A percentile compares a stretch with the other conserved stretches of the same genome.
Evolutionary conservation across 2,329 filamentous ascomycete genomes (phyloP).

Genomic region (Neocucurbitaria cava): DNA sequence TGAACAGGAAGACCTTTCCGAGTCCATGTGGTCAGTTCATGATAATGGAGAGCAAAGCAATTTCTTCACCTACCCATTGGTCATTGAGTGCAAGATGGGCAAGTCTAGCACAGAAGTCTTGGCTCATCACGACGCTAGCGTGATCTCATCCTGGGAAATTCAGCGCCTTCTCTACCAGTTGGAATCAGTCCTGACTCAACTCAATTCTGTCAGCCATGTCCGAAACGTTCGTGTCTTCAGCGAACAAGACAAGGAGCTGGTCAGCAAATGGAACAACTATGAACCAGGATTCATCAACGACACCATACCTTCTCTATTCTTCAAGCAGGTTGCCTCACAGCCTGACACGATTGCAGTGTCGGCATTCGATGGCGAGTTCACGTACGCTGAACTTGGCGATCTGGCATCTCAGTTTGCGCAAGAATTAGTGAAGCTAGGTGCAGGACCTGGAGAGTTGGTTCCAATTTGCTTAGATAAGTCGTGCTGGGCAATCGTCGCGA

Average conservation of each 20-base stretch:
- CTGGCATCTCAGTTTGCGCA: constrained; percentile 35
- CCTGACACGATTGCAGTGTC: constrained; percentile 34
- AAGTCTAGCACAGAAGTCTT: constrained; percentile 26
- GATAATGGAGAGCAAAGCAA: constrained; percentile 36
- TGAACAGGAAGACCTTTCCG: constrained; percentile 27
- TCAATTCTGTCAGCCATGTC: constrained; percentile 29
- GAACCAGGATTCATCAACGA: constrained; percentile 30
- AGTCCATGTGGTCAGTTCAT: constrained; percentile 38
- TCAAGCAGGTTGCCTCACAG: constrained; percentile 21
- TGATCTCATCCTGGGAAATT: constrained; percentile 36
- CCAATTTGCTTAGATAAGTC: constrained; percentile 48
- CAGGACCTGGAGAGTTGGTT: constrained; percentile 43
- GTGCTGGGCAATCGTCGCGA: constrained; percentile 45
- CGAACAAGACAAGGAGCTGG: constrained; percentile 31
- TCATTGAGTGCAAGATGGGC: constrained; percentile 39
- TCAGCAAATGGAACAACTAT: constrained; percentile 32
- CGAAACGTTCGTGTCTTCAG: constrained; percentile 36
- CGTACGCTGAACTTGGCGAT: constrained; percentile 34
- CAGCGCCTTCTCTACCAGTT: constrained; percentile 41
- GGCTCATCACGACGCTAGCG: constrained; percentile 36
- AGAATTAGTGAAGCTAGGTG: constrained; percentile 38
- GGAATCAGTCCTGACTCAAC: constrained; percentile 35
- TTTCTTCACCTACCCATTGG: constrained; percentile 45
- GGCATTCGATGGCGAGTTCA: constrained; percentile 40
- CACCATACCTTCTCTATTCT: constrained; percentile 35